Evolutionary conservation across 305 asterid species (phyloP).

Genomic region (Fraxinus albicans): DNA sequence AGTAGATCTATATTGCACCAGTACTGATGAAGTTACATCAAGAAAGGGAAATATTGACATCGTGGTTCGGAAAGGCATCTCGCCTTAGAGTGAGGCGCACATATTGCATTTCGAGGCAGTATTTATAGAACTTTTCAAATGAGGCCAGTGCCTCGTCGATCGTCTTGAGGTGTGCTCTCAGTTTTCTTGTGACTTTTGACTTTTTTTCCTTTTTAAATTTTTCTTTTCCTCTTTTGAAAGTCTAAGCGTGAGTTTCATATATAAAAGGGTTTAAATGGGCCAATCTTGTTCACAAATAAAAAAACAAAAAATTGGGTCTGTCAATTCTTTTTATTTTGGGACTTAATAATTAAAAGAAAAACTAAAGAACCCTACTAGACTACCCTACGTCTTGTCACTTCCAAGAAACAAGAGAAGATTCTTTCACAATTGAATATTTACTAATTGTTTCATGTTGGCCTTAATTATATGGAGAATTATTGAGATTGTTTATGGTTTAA

Average conservation of each 20-base stretch:
- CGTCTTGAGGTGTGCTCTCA: neutral
- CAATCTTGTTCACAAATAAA: neutral
- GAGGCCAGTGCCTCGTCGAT: neutral
- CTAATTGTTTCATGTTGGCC: no score
- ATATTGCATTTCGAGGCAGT: neutral
- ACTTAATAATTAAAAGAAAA: neutral
- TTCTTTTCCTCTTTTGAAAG: neutral
- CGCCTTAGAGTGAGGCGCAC: neutral
- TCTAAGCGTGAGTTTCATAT: neutral
- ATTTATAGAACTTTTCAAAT: neutral
- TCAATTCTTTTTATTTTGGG: neutral
- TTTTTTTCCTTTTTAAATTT: neutral
- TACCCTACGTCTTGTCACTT: neutral
- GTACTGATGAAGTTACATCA: neutral
- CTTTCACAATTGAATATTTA: neutral
- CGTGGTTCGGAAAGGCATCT: neutral
- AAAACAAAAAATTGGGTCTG: neutral
- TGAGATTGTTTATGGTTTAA: neutral
- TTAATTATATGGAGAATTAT: no score
- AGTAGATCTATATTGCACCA: neutral
- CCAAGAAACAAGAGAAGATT: constrained; percentile 18
- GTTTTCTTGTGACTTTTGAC: neutral
- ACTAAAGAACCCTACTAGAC: neutral
- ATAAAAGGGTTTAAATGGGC: neutral
- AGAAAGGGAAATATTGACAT: neutral